phyloP scores from a whole-genome alignment of 345 rosid genomes.

The Gossypium mustelinum region DNA sequence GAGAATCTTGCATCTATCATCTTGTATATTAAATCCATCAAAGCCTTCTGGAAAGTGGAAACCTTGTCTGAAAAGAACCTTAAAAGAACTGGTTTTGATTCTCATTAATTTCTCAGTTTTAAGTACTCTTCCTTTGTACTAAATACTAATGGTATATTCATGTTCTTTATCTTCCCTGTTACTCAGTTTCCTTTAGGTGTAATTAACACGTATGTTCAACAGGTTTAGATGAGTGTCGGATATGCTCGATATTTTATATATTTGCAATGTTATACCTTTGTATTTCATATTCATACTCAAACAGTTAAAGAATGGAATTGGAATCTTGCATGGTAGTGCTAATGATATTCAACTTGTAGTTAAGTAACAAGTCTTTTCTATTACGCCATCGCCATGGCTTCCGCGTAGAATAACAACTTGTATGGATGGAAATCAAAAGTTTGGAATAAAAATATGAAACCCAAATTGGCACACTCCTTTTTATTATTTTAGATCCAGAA shows the following conservation, averaged over 20 bases:
- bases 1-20: neutral
- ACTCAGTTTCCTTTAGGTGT: neutral
- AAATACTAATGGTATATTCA: neutral
- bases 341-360: neutral
- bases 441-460: neutral
- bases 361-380: too few relatives aligned
- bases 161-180: neutral
- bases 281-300: too few relatives aligned
- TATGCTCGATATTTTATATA: too few relatives aligned
- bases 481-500: neutral
- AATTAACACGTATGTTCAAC: neutral
- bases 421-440: neutral
- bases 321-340: neutral
- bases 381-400: neutral
- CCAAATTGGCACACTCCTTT: neutral
- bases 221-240: too few relatives aligned
- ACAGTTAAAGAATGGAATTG: neutral
- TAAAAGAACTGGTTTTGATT: neutral
- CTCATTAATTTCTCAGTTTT: neutral
- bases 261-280: too few relatives aligned
- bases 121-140: neutral
- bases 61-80: neutral
- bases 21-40: neutral
- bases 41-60: neutral
- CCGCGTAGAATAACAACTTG: conserved; percentile 8